phyloP scores from a whole-genome alignment of 2,329 filamentous ascomycete genomes.

The Cladosporium sp. region DNA sequence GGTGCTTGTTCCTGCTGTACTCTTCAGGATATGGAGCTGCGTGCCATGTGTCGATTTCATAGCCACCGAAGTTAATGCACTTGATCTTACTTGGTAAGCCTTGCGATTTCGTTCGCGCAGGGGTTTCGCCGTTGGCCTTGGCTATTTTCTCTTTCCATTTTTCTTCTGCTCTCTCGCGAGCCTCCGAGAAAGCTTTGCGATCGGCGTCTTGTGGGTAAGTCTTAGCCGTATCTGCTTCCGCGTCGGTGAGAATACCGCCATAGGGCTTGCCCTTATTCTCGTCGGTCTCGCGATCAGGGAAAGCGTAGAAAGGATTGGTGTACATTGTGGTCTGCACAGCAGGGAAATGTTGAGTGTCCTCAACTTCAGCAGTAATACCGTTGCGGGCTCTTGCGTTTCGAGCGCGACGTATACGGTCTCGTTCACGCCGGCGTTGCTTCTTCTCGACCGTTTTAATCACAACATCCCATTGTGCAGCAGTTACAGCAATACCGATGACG shows the following conservation, averaged over 20 bases:
- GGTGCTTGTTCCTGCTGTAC: conserved; percentile 89
- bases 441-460: conserved; percentile 45
- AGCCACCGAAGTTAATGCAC: conserved; percentile 95
- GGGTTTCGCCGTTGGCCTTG: conserved; percentile 61
- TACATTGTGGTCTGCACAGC: conserved; percentile 60
- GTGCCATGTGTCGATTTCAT: conserved; percentile 99
- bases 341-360: conserved; percentile 48
- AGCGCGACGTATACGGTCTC: conserved; percentile 37
- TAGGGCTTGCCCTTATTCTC: conserved; percentile 92
- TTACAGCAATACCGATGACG: conserved; percentile 47
- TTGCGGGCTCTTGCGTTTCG: conserved; percentile 44
- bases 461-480: conserved; percentile 31
- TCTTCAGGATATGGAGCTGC: conserved; percentile 97
- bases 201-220: conserved; percentile 79
- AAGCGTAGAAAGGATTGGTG: conserved; percentile 78
- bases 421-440: conserved; percentile 46
- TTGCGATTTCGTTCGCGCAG: conserved; percentile 58
- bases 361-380: conserved; percentile 35
- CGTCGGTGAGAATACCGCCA: conserved; percentile 83
- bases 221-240: conserved; percentile 84
- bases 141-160: conserved; percentile 73
- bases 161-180: conserved; percentile 85
- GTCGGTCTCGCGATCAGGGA: conserved; percentile 83
- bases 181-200: conserved; percentile 80
- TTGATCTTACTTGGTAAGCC: conserved; percentile 94